These are phyloP conservation scores for Ceratobasidium sp. DNA, from an alignment of 1,284 basidiomycete genomes.

Conservation along the genomic window DNA sequence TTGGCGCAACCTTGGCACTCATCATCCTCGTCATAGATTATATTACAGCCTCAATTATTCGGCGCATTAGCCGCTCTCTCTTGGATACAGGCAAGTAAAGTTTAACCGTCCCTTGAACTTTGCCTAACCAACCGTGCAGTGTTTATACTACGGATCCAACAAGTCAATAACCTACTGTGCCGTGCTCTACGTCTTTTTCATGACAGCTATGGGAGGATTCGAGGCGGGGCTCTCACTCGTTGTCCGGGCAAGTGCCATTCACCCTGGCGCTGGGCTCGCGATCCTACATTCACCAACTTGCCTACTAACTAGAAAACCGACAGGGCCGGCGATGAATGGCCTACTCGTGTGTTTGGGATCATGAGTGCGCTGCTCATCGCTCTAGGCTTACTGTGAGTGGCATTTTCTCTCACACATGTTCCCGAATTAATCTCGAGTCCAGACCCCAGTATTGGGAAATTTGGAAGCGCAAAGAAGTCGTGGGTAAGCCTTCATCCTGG, in stretches of 20 bases:
- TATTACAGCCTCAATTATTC: constrained; percentile 80
- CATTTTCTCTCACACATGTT: not conserved
- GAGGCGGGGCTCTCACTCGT: constrained; percentile 71
- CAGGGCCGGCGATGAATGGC: constrained; percentile 60
- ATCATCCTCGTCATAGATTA: constrained; percentile 56
- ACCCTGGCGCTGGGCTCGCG: constrained; percentile 15
- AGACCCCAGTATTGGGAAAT: constrained; percentile 72
- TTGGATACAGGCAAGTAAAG: constrained; percentile 69
- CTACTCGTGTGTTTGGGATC: constrained; percentile 72
- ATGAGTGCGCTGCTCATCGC: constrained; percentile 70
- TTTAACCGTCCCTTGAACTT: too few relatives aligned
- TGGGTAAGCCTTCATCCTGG: constrained; percentile 57
- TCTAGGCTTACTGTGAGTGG: constrained; percentile 65
- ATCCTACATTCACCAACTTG: constrained; percentile 37
- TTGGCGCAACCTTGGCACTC: not conserved
- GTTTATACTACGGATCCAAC: constrained; percentile 66
- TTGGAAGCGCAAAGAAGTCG: constrained; percentile 72
- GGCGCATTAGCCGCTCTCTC: constrained; percentile 69
- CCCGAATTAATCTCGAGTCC: not conserved
- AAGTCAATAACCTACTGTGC: constrained; percentile 54
- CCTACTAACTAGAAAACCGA: constrained; percentile 53
- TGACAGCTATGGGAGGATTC: constrained; percentile 63
- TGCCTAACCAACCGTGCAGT: constrained; percentile 56
- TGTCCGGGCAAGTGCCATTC: constrained; percentile 57
- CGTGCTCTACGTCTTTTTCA: constrained; percentile 51